These are phyloP conservation scores for Wickerhamiella pararugosa DNA, from an alignment of 1,139 yeast species.

Conservation along the genomic window DNA sequence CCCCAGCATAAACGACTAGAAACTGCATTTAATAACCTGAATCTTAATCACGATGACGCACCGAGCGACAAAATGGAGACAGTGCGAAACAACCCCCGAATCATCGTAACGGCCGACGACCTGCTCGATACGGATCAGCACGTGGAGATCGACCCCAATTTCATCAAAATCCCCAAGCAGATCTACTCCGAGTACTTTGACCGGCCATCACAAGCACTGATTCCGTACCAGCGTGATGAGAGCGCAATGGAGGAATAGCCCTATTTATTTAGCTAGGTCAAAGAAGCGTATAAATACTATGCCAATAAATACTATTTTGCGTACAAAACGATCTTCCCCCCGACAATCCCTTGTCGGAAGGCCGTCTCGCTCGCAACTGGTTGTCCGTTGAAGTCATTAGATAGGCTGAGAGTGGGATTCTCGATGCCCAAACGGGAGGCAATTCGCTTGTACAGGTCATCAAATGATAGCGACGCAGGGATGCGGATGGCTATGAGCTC, in stretches of 20 bases:
- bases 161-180: slow-evolving; percentile 13
- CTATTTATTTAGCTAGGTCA: too few species aligned
- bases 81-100: too few species aligned
- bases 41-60: too few species aligned
- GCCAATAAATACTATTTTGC: slow-evolving; percentile 14
- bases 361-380: slow-evolving; percentile 21
- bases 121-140: not conserved
- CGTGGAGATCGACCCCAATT: slow-evolving; percentile 13
- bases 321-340: slow-evolving; percentile 25
- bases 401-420: slow-evolving; percentile 19
- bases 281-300: too few species aligned
- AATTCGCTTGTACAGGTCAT: slow-evolving; percentile 48
- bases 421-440: slow-evolving; percentile 41
- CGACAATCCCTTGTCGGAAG: slow-evolving; percentile 21
- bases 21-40: too few species aligned
- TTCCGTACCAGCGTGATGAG: too few species aligned
- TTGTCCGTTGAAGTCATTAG: slow-evolving; percentile 19
- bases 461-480: slow-evolving; percentile 43
- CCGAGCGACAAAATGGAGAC: too few species aligned
- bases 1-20: too few species aligned
- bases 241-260: too few species aligned
- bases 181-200: too few species aligned
- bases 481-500: slow-evolving; percentile 81
- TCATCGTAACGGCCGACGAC: too few species aligned
- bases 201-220: too few species aligned